A percentile compares a stretch with the other conserved stretches of the same genome.
Evolutionary conservation across 1,284 basidiomycete genomes (phyloP).

Genomic region (Ustilago crameri): DNA sequence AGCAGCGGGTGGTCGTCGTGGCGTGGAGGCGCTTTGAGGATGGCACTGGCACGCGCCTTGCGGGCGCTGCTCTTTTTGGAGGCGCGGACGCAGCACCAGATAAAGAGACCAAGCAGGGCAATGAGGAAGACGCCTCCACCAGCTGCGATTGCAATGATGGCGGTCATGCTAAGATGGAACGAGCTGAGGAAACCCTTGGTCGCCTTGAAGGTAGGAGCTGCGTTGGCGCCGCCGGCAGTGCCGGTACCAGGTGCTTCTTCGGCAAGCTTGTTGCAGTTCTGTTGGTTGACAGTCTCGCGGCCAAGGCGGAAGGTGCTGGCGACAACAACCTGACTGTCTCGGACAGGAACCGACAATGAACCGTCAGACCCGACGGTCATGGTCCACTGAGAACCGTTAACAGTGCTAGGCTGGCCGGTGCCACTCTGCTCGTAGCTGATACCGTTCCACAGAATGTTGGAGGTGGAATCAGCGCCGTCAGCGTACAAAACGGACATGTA

Average conservation of each 20-base stretch:
- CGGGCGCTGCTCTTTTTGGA: slow-evolving; percentile 41
- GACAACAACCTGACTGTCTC: slow-evolving; percentile 53
- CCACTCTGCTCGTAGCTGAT: slow-evolving; percentile 49
- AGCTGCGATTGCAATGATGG: slow-evolving; percentile 43
- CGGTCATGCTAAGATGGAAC: slow-evolving; percentile 30
- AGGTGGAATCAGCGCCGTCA: slow-evolving; percentile 42
- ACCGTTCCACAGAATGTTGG: slow-evolving; percentile 54
- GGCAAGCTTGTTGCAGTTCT: slow-evolving; percentile 32
- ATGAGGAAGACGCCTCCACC: slow-evolving; percentile 41
- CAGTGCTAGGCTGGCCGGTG: slow-evolving; percentile 32
- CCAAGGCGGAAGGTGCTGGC: slow-evolving; percentile 43
- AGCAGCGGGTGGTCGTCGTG: slow-evolving; percentile 37
- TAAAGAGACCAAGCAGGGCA: slow-evolving; percentile 30
- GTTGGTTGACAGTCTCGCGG: slow-evolving; percentile 21
- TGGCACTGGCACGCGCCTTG: slow-evolving; percentile 20
- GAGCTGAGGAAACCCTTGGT: slow-evolving; percentile 43
- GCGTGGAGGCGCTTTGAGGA: slow-evolving; percentile 30
- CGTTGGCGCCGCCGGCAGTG: slow-evolving; percentile 11
- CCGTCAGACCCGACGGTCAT: slow-evolving; percentile 46
- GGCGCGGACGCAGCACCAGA: slow-evolving; percentile 46
- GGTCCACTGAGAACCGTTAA: slow-evolving; percentile 28
- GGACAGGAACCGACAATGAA: slow-evolving; percentile 42
- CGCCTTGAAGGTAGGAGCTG: slow-evolving; percentile 54
- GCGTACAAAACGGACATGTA: slow-evolving; percentile 48
- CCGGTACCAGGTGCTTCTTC: slow-evolving; percentile 8